Percentiles rank a stretch among this genome's conserved stretches.
Evolutionary conservation across 2,329 filamentous ascomycete species (phyloP).

Genomic region (Ophiostoma angusticollis): DNA sequence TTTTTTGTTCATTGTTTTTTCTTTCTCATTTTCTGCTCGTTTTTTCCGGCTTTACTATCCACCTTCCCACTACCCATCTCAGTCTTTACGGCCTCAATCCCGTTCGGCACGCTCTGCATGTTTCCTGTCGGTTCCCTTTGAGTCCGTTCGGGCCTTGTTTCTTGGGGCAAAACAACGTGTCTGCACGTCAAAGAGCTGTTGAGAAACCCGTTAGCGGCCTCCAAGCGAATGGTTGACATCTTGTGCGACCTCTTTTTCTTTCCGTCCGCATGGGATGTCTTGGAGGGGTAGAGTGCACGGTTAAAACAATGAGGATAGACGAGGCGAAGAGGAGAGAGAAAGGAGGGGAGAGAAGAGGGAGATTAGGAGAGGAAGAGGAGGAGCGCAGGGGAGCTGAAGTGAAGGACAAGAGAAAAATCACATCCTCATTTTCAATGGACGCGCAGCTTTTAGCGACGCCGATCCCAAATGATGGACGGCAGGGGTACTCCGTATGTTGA

Average conservation of each 20-base stretch:
- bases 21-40: not conserved
- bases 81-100: too few relatives aligned
- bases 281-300: not conserved
- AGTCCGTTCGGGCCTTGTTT: not conserved
- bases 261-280: slow-evolving; percentile 4
- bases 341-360: not conserved
- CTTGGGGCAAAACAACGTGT: too few relatives aligned
- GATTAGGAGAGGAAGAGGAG: not conserved
- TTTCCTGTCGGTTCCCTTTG: not conserved
- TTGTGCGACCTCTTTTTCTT: slow-evolving; percentile 3
- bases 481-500: too few relatives aligned
- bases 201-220: slow-evolving; percentile 9
- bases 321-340: not conserved
- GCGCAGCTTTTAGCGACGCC: too few relatives aligned
- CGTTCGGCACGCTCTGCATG: too few relatives aligned
- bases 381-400: too few relatives aligned
- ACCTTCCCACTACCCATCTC: too few relatives aligned
- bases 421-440: too few relatives aligned
- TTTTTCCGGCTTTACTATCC: too few relatives aligned
- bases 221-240: slow-evolving; percentile 10
- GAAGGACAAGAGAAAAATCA: too few relatives aligned
- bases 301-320: not conserved
- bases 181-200: slow-evolving; percentile 3
- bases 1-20: slow-evolving; percentile 2
- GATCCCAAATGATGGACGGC: too few relatives aligned